Base-by-base conservation (phyloP, 306 rosid species). In the Prunus armeniaca region DNA sequence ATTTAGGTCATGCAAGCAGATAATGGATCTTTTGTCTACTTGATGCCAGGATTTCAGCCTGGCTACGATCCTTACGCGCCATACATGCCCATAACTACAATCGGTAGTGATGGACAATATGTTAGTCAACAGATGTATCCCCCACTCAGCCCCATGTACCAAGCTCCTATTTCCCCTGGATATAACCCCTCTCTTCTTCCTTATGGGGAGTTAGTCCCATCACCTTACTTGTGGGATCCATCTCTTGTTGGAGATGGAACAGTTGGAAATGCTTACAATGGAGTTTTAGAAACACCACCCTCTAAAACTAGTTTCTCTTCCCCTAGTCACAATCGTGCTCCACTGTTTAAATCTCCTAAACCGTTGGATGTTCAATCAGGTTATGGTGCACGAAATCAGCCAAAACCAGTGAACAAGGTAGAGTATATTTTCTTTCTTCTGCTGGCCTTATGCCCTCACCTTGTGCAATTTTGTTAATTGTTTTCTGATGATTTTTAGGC, bases 1-100 rank as follows among this genome's bases (percentile, higher is more conserved):
- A 71, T 83, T 82, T 87, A 92, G 97, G 96, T 90, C 86, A 65
- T 87, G 91, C 97, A 87, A 86, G 91, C 93, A 74, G 97, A 92
- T 87, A 86, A 86, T 82, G 96, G 93, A 78, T 90, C 93, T 81
- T 87, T 82, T 84, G 89, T 79, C 85, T 88, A 88, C 83, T 62
- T 91, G 84, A 84, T 90, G 89, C 93, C 93, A 68, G 96, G 96
- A 80, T 84, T 43, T 76, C 89, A 87, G 86, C 82, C 96, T 73
- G 87, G 89, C 43, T 82, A 82, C 34, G 81, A 81, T 76, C 69
- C 78, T 82, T 87, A 85, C 79, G 14, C 85, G 46, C 63, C 90
- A 9, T 88, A 85, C 77, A 28, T 75, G n/a, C 93, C 93, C 76
- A 4, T 84, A 46, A 80, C 75, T 81, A 51, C 88, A 19, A 14